Conservation (phyloP, 371 early-diverging fungal species). For the Mortierella sp. region DNA sequence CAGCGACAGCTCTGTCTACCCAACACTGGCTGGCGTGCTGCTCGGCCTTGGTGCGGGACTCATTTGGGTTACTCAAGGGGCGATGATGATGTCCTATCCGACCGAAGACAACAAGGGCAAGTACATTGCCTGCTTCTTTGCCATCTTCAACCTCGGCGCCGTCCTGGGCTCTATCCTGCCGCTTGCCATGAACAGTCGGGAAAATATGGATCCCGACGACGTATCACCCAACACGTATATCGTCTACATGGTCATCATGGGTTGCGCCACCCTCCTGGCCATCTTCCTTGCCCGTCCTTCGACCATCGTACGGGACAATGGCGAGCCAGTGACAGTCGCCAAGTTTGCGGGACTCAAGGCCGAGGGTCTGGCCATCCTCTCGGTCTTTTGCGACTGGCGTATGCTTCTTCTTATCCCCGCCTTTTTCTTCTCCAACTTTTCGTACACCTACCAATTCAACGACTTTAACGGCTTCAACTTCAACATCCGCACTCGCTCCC, state of each 20-base stretch:
- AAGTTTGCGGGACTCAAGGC: constrained; percentile 61
- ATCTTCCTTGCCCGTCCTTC: constrained; percentile 69
- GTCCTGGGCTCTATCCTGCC: constrained; percentile 80
- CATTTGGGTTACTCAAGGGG: constrained; percentile 84
- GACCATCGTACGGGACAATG: constrained; percentile 71
- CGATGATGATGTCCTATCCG: constrained; percentile 88
- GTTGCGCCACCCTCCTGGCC: constrained; percentile 64
- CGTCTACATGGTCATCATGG: constrained; percentile 77
- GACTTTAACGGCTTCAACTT: constrained; percentile 67
- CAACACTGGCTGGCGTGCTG: constrained; percentile 73
- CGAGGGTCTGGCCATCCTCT: constrained; percentile 68
- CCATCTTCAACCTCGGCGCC: constrained; percentile 75
- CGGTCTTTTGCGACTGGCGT: constrained; percentile 75
- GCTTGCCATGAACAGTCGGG: constrained; percentile 66
- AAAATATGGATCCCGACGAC: constrained; percentile 48
- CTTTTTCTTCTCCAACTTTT: constrained; percentile 82
- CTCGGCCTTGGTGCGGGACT: constrained; percentile 72
- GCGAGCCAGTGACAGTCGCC: constrained; percentile 66
- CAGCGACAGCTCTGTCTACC: constrained; percentile 57
- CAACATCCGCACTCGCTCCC: constrained; percentile 71
- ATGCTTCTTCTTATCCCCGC: constrained; percentile 73
- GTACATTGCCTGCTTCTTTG: constrained; percentile 85
- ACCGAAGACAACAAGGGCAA: constrained; percentile 81
- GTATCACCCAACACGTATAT: constrained; percentile 60
- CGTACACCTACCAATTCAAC: constrained; percentile 80